A percentile compares a stretch with the other conserved stretches of the same genome.
phyloP scores from a whole-genome alignment of 306 rosid genomes.

The Rosa rugosa region DNA sequence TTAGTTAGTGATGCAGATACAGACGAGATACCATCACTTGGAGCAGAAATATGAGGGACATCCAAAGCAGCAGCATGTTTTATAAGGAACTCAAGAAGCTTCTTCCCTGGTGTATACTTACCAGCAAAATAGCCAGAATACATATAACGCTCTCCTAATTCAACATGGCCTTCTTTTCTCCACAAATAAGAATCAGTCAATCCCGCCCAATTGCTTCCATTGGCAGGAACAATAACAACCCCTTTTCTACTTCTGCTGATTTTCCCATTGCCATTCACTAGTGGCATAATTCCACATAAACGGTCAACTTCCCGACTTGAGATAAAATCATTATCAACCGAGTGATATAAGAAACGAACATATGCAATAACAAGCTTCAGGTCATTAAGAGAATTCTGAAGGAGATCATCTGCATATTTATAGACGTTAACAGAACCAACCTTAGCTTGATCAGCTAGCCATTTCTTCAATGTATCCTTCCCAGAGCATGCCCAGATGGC shows the following conservation, averaged over 20 bases:
- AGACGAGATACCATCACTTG: slow-evolving; percentile 46
- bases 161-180: slow-evolving; percentile 50
- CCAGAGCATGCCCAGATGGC: slow-evolving; percentile 27
- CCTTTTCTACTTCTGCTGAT: slow-evolving; percentile 13
- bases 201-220: slow-evolving; percentile 63
- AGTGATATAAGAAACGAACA: slow-evolving; percentile 61
- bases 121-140: slow-evolving; percentile 32
- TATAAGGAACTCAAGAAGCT: slow-evolving; percentile 44
- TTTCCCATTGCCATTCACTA: slow-evolving; percentile 54
- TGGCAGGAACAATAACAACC: slow-evolving; percentile 60
- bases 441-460: slow-evolving; percentile 36
- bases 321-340: slow-evolving; percentile 24
- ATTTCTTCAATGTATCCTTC: slow-evolving; percentile 32
- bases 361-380: slow-evolving; percentile 33
- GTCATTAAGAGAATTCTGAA: slow-evolving; percentile 17
- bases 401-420: slow-evolving; percentile 33
- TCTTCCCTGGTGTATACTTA: slow-evolving; percentile 7
- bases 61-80: slow-evolving; percentile 46
- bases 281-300: slow-evolving; percentile 49
- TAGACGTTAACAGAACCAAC: slow-evolving; percentile 16
- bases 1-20: slow-evolving; percentile 49
- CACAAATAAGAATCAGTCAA: slow-evolving; percentile 63
- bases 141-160: slow-evolving; percentile 55
- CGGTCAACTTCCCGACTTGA: not conserved
- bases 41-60: slow-evolving; percentile 61